A percentile compares a stretch with the other conserved stretches of the same genome.
These are phyloP conservation scores for Trichoderma citrinoviride DNA, from an alignment of 2,329 filamentous ascomycete genomes.

Conservation along the genomic window DNA sequence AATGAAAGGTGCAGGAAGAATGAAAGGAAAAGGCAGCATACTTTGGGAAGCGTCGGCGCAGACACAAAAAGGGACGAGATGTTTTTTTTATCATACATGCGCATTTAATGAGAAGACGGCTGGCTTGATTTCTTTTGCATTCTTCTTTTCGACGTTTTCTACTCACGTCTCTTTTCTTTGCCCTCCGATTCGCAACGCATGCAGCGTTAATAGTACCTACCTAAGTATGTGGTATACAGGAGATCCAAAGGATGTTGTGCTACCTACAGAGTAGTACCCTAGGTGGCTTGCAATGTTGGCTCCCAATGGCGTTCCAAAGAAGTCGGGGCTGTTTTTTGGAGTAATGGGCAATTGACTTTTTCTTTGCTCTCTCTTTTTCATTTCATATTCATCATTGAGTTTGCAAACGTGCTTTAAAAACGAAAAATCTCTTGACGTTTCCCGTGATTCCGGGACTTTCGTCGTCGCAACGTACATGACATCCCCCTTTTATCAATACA, in stretches of 20 bases:
- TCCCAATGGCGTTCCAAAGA: constrained; percentile 5
- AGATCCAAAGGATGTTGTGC: background rate
- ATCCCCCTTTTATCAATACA: constrained; percentile 23
- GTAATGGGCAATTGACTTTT: background rate
- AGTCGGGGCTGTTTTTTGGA: background rate
- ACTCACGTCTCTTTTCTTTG: background rate
- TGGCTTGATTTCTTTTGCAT: background rate
- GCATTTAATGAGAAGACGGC: constrained; percentile 6
- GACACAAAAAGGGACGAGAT: background rate
- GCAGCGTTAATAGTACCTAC: no score
- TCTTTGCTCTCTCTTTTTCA: background rate
- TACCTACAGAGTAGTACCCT: no score
- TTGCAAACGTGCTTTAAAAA: background rate
- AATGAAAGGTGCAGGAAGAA: background rate
- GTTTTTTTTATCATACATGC: background rate
- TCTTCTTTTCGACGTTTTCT: background rate
- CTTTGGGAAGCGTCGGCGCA: constrained; percentile 8
- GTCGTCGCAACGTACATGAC: constrained; percentile 30
- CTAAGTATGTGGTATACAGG: background rate
- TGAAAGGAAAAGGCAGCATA: background rate
- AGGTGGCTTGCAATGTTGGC: background rate
- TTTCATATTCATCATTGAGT: constrained; percentile 3
- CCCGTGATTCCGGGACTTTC: constrained; percentile 29
- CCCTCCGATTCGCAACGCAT: no score
- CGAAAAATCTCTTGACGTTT: constrained; percentile 24